Conservation (phyloP, 306 rosid genomes). For the Vigna mungo region DNA sequence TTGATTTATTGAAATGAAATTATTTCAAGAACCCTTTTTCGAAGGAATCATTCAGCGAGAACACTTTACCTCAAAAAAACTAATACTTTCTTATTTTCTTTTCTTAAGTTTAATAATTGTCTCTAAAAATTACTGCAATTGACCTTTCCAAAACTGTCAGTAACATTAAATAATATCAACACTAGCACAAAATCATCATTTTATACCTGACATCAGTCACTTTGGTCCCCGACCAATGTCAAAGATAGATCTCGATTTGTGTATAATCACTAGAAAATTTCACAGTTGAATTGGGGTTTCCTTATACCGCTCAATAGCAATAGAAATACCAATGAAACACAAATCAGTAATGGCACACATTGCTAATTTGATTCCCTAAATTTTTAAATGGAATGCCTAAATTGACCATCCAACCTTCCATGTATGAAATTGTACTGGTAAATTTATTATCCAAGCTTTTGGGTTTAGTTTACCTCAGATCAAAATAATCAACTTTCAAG, state of each 20-base stretch:
- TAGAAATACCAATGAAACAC: neutral
- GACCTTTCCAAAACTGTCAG: neutral
- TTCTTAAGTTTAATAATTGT: neutral
- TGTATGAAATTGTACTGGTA: neutral
- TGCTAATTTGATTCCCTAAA: neutral
- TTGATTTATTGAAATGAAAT: neutral
- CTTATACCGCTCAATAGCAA: neutral
- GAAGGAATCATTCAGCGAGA: neutral
- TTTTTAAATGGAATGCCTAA: conserved; percentile 4
- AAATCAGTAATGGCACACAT: neutral
- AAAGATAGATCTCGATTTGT: neutral
- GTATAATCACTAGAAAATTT: neutral
- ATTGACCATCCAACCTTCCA: neutral
- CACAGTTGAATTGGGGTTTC: neutral
- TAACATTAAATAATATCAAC: neutral
- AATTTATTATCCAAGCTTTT: neutral
- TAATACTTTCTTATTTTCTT: neutral
- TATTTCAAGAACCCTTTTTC: neutral
- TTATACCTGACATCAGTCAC: neutral
- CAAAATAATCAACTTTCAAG: neutral
- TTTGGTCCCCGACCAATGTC: conserved; percentile 1
- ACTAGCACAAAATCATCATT: neutral
- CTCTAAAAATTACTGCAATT: neutral
- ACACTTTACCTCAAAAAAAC: neutral
- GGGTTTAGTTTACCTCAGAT: conserved; percentile 4